A percentile compares a stretch with the other conserved stretches of the same genome.
These are phyloP conservation scores for Neurospora intermedia DNA, from an alignment of 495 filamentous ascomycete genomes.

Conservation along the genomic window DNA sequence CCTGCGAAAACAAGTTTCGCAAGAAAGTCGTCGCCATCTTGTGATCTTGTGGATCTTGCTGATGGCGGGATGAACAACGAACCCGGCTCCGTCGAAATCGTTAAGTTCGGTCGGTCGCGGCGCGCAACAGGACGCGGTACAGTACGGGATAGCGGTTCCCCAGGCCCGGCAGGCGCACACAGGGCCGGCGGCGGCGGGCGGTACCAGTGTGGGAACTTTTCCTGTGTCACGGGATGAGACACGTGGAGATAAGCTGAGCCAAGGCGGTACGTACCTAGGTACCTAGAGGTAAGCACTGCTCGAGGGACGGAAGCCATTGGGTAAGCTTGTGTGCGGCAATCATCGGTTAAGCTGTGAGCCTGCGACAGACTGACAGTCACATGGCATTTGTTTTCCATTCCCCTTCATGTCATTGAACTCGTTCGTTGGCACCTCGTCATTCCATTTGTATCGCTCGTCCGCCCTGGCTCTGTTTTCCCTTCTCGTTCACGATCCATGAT, in stretches of 20 bases:
- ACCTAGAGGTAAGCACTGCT: too few species aligned
- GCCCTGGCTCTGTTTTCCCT: not conserved
- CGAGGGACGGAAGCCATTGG: not conserved
- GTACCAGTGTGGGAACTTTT: conserved; percentile 4
- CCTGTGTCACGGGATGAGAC: conserved; percentile 11
- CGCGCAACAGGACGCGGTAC: not conserved
- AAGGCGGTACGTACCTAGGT: not conserved
- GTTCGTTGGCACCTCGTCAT: conserved; percentile 7
- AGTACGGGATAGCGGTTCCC: not conserved
- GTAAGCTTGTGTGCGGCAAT: not conserved
- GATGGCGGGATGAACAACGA: not conserved
- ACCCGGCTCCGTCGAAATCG: not conserved
- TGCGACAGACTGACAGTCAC: conserved; percentile 3
- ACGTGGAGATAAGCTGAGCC: conserved; percentile 8
- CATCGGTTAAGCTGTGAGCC: not conserved
- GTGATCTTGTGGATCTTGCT: not conserved
- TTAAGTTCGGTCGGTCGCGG: not conserved
- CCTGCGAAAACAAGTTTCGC: conserved; percentile 11
- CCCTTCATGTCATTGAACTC: not conserved
- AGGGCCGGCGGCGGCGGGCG: not conserved
- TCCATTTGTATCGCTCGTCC: not conserved
- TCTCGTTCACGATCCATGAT: not conserved
- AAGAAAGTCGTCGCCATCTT: conserved; percentile 21
- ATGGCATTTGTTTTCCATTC: conserved; percentile 3
- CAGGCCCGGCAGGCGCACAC: not conserved